A percentile compares a stretch with the other conserved stretches of the same genome.
Evolutionary conservation across 257 asterid species (phyloP).

Genomic region (Solanum neorickii): DNA sequence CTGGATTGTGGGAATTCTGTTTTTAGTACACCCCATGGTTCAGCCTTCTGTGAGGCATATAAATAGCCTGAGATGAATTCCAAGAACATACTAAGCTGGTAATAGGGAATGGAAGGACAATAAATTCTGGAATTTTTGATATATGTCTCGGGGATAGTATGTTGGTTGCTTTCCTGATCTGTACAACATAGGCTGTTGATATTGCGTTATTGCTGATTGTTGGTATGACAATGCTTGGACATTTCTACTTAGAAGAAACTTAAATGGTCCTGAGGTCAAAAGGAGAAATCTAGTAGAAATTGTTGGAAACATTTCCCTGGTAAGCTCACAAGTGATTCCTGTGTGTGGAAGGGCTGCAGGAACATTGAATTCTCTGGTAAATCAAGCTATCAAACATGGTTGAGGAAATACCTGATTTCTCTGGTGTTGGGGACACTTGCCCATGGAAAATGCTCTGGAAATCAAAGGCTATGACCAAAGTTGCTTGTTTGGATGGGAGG

Average conservation of each 20-base stretch:
- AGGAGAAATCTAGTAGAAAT: not conserved
- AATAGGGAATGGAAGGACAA: not conserved
- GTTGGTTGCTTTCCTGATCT: not conserved
- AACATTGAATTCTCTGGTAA: not conserved
- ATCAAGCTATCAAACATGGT: not conserved
- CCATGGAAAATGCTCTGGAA: not conserved
- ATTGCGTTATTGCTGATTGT: not conserved
- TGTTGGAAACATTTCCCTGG: not conserved
- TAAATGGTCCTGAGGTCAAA: not conserved
- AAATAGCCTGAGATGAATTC: not conserved
- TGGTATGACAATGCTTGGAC: not conserved
- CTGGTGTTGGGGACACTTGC: not conserved
- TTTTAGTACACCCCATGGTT: not conserved
- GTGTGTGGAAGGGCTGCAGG: not conserved
- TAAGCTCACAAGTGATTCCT: not conserved
- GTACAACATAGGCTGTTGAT: not conserved
- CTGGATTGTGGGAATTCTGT: not conserved
- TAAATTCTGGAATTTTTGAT: not conserved
- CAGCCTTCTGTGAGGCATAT: not conserved
- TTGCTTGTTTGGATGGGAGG: not conserved
- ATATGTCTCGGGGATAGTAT: not conserved
- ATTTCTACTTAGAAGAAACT: not conserved
- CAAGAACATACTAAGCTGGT: not conserved
- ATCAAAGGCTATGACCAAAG: not conserved
- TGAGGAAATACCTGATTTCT: not conserved